These are phyloP conservation scores for Saitoella complicata DNA, from an alignment of 805 yeast species.

Conservation along the genomic window DNA sequence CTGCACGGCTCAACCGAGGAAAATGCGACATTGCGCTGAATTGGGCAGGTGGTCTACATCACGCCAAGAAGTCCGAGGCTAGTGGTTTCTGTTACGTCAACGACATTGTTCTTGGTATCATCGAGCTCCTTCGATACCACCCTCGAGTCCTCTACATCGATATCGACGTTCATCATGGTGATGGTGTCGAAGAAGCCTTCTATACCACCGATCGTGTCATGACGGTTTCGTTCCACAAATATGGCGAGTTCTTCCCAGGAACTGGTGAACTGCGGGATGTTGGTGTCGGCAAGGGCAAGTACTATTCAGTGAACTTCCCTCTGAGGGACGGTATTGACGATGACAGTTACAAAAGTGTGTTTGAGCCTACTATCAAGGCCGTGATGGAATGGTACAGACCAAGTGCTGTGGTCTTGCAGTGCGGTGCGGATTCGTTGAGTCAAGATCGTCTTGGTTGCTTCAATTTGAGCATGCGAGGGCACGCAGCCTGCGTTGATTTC, in stretches of 20 bases:
- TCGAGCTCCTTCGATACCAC: constrained; percentile 63
- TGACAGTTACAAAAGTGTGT: constrained; percentile 71
- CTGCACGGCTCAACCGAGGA: constrained; percentile 62
- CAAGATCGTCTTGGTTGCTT: constrained; percentile 89
- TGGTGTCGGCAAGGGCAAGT: constrained; percentile 78
- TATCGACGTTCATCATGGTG: constrained; percentile 87
- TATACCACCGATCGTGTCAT: constrained; percentile 82
- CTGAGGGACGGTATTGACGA: constrained; percentile 91
- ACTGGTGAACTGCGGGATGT: constrained; percentile 75
- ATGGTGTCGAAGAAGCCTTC: constrained; percentile 89
- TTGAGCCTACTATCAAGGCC: constrained; percentile 52
- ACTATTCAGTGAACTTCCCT: constrained; percentile 83
- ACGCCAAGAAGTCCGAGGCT: constrained; percentile 80
- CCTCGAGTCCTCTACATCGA: constrained; percentile 79
- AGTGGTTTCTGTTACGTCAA: constrained; percentile 83
- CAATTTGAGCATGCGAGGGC: constrained; percentile 80
- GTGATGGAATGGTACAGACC: constrained; percentile 84
- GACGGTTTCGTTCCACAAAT: constrained; percentile 83
- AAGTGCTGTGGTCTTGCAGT: constrained; percentile 83
- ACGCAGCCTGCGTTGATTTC: constrained; percentile 86
- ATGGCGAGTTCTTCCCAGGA: constrained; percentile 87
- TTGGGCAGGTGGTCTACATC: constrained; percentile 88
- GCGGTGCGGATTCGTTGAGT: constrained; percentile 93
- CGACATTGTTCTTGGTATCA: constrained; percentile 73
- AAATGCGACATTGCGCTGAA: constrained; percentile 85